Evolutionary conservation across 2,329 filamentous ascomycete species (phyloP).

Genomic region (Diaporthe batatas): DNA sequence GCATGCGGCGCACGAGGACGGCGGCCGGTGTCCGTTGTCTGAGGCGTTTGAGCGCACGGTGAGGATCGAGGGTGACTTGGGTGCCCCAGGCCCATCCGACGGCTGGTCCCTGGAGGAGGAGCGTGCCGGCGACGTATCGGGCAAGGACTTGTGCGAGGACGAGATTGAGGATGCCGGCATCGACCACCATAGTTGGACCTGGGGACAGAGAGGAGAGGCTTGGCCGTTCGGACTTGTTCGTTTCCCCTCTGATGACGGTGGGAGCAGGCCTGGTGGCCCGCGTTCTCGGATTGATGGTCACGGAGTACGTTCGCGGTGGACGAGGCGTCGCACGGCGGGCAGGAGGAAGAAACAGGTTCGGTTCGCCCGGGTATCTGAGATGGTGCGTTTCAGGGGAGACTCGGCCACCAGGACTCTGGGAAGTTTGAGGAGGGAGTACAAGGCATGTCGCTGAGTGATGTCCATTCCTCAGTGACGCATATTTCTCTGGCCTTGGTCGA

Average conservation of each 20-base stretch:
- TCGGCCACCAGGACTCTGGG: conserved; percentile 5
- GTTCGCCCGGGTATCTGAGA: not conserved
- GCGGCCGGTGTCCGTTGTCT: not conserved
- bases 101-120: no score
- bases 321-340: not conserved
- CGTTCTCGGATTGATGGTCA: not conserved
- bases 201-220: not conserved
- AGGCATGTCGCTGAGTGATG: not conserved
- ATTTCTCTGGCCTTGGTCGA: not conserved
- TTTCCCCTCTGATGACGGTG: not conserved
- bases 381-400: conserved; percentile 18
- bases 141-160: no score
- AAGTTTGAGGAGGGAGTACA: not conserved
- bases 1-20: not conserved
- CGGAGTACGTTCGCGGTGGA: not conserved
- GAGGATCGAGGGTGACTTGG: not conserved
- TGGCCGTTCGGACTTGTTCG: not conserved
- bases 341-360: conserved; percentile 24
- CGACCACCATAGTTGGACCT: no score
- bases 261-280: not conserved
- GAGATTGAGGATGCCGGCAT: not conserved
- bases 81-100: no score
- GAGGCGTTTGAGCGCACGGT: conserved; percentile 16
- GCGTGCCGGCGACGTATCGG: not conserved
- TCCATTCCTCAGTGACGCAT: not conserved